Evolutionary conservation across 129 eudicot genomes (phyloP).

Genomic region (Chrysanthemum lavandulifolium): DNA sequence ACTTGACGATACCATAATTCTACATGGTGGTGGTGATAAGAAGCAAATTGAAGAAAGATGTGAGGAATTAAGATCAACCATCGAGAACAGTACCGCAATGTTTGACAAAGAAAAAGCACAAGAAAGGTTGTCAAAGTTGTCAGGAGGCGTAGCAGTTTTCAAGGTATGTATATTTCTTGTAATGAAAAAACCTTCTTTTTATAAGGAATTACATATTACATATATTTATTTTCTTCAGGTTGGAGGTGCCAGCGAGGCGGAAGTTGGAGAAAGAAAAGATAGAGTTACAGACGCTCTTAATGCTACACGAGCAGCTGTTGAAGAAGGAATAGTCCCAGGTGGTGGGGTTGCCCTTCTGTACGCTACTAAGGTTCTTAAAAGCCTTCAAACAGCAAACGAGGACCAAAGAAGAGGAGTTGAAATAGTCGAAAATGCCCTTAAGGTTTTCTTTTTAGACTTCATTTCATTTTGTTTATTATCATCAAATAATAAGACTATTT

Average conservation of each 20-base stretch:
- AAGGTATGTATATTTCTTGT: conserved; percentile 44
- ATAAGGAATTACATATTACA: neutral
- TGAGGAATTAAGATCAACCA: conserved; percentile 68
- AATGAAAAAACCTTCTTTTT: neutral
- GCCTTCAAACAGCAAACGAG: conserved; percentile 64
- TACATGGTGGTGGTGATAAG: conserved; percentile 91
- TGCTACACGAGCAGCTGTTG: conserved; percentile 95
- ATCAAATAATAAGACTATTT: neutral
- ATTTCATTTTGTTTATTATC: conserved; percentile 14
- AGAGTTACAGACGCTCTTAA: conserved; percentile 93
- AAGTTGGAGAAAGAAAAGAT: conserved; percentile 96
- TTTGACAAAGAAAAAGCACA: conserved; percentile 98
- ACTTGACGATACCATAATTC: conserved; percentile 84
- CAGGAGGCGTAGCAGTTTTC: conserved; percentile 97
- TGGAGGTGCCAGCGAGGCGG: conserved; percentile 93
- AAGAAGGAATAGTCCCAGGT: conserved; percentile 97
- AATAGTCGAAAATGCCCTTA: conserved; percentile 79
- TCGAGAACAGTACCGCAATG: conserved; percentile 65
- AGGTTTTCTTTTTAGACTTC: conserved; percentile 40
- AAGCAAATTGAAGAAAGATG: conserved; percentile 90
- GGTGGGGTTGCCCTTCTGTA: conserved; percentile 95
- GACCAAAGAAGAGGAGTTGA: conserved; percentile 83
- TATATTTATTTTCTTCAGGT: conserved; percentile 41
- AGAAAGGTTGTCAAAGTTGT: conserved; percentile 83
- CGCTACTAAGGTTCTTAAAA: conserved; percentile 73